Percentiles rank a stretch among this genome's conserved stretches.
Evolutionary conservation across 169 alveolate genomes (phyloP).

Genomic region (Plasmodium vinckei): DNA sequence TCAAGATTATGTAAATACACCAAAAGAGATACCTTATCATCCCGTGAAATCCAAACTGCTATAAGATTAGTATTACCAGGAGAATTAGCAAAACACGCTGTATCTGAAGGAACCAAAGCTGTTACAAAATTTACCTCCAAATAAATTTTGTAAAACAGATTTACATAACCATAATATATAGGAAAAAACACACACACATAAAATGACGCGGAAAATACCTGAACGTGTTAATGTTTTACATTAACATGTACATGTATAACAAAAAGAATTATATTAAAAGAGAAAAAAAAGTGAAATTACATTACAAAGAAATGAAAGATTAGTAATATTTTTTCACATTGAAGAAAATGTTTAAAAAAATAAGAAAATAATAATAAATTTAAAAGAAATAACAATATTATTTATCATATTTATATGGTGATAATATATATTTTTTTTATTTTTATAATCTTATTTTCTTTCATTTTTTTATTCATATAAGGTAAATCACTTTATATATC

Average conservation of each 20-base stretch:
- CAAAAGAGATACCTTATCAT: constrained; percentile 96
- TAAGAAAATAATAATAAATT: too few species aligned
- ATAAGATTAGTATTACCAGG: constrained; percentile 99
- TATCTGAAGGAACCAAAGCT: constrained; percentile 99
- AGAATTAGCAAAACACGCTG: constrained; percentile 99
- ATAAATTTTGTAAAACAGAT: constrained; percentile 76
- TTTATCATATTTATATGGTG: too few species aligned
- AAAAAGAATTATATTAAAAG: constrained; percentile 11
- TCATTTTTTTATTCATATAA: too few species aligned
- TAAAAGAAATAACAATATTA: too few species aligned
- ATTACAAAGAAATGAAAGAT: neutral
- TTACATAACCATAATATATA: neutral
- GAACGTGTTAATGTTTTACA: neutral
- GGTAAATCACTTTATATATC: too few species aligned
- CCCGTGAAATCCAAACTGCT: constrained; percentile 99
- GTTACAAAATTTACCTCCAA: constrained; percentile 97
- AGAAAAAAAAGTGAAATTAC: constrained; percentile 3
- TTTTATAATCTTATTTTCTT: too few species aligned
- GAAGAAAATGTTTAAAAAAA: too few species aligned
- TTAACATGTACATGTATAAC: neutral
- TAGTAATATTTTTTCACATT: too few species aligned
- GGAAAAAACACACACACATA: neutral
- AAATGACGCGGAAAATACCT: neutral
- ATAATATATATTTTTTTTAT: too few species aligned
- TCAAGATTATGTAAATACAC: constrained; percentile 95